These are phyloP conservation scores for Pestalotiopsis sp. DNA, from an alignment of 2,329 filamentous ascomycete species.

Conservation along the genomic window DNA sequence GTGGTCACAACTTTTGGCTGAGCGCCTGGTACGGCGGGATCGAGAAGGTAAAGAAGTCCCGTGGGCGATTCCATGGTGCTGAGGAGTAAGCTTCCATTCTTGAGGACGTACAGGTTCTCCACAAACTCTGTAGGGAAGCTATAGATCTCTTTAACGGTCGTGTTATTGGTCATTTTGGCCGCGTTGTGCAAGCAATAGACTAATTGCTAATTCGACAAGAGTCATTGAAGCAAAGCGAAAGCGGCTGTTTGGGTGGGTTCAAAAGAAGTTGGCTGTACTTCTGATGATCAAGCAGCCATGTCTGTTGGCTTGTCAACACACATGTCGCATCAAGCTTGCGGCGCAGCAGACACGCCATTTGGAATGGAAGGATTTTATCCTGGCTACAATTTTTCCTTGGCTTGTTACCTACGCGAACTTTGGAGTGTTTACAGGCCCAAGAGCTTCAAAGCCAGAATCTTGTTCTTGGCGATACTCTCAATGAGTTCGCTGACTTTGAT, in stretches of 20 bases:
- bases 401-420: too few relatives aligned
- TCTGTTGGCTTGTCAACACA: too few relatives aligned
- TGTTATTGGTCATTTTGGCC: not conserved
- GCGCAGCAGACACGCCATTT: too few relatives aligned
- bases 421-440: not conserved
- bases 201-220: too few relatives aligned
- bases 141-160: not conserved
- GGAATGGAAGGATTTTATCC: too few relatives aligned
- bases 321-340: too few relatives aligned
- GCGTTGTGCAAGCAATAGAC: too few relatives aligned
- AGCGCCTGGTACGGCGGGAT: conserved; percentile 19
- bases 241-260: too few relatives aligned
- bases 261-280: too few relatives aligned
- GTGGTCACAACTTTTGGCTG: conserved; percentile 16
- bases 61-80: conserved; percentile 17
- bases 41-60: conserved; percentile 20
- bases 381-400: too few relatives aligned
- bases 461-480: conserved; percentile 40
- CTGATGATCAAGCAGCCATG: too few relatives aligned
- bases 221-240: too few relatives aligned
- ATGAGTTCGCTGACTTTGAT: conserved; percentile 38
- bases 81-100: conserved; percentile 22
- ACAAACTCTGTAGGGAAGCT: conserved; percentile 17
- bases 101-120: conserved; percentile 20
- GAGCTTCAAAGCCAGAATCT: conserved; percentile 26